Evolutionary conservation across 768 basidiomycete genomes (phyloP), one percentile per base, ranked within the genome.

Genomic region (Artomyces pyxidatus): DNA sequence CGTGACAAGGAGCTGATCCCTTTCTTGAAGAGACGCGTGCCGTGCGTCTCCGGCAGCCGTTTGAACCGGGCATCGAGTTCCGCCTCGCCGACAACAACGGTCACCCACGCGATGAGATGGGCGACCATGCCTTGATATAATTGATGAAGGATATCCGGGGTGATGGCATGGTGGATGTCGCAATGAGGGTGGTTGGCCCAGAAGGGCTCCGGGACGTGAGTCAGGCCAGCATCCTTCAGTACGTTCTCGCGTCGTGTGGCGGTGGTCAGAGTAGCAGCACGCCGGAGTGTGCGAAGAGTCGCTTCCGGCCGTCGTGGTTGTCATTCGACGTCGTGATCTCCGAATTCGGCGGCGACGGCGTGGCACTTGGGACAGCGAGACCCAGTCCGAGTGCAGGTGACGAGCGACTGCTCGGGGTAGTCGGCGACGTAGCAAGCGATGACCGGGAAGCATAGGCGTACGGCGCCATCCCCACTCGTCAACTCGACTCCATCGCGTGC

Each of bases 321-420:
- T 27, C 35, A 28, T 9, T 8, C 19, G 9, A 42, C 3, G 14
- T 10, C 27, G 11, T 44, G 32, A 1, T 26, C 12, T 8, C 46
- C 50, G 11, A 38, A 30, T 27, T 37, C 27, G 16, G 42, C 21
- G 3, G 22, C 27, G 10, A 12, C 30, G 14, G 25, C 44, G 8
- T 11, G 0, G 19, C 54, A 51, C 11, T 30, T 46, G 7, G 47
- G 52, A 44, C 56, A 51, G 7, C 14, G 16, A 0, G 28, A 9
- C 2, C 26, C 26, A 6, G 40, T 28, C 3, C 28, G 29, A 27
- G 41, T 49, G 42, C 28, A 30, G 0, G 59, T 50, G 16, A 60
- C 51, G 1, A 59, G 53, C 22, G 50, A 56, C 32, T 62, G 60
- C 42, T 61, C 61, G 5, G 61, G 60, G 38, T 59, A 47, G 37